A percentile compares a stretch with the other conserved stretches of the same genome.
These are phyloP conservation scores for Hypoxylon lenormandii DNA, from an alignment of 495 filamentous ascomycete genomes.

Conservation along the genomic window DNA sequence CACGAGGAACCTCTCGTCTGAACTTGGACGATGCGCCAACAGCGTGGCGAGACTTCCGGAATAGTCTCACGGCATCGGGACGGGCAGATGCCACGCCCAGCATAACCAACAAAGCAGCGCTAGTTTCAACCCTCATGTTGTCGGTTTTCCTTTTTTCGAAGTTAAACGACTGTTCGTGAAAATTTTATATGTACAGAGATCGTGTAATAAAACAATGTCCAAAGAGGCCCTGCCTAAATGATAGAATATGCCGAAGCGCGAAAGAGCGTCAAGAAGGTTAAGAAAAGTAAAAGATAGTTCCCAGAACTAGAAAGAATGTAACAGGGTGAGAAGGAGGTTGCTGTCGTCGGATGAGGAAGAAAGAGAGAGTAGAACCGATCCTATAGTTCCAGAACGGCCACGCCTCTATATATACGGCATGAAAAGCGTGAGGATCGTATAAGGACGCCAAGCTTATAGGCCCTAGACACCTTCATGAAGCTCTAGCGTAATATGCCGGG, in stretches of 20 bases:
- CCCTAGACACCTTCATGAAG: slow-evolving; percentile 28
- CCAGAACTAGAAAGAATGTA: slow-evolving; percentile 61
- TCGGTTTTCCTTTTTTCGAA: slow-evolving; percentile 45
- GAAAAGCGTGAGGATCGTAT: slow-evolving; percentile 25
- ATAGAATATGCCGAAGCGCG: slow-evolving; percentile 45
- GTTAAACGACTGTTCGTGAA: slow-evolving; percentile 47
- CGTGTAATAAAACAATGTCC: slow-evolving; percentile 21
- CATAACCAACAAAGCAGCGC: slow-evolving; percentile 55
- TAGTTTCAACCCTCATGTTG: slow-evolving; percentile 62
- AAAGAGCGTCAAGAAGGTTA: slow-evolving; percentile 40
- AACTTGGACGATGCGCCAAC: slow-evolving; percentile 38
- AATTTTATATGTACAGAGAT: slow-evolving; percentile 35
- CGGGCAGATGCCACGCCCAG: slow-evolving; percentile 54
- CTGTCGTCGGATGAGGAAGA: slow-evolving; percentile 47
- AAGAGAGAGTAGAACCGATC: slow-evolving; percentile 16
- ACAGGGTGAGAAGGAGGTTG: slow-evolving; percentile 49
- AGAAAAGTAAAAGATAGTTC: slow-evolving; percentile 63
- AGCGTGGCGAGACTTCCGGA: slow-evolving; percentile 42
- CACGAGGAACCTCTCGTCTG: slow-evolving; percentile 67
- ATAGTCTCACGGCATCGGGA: slow-evolving; percentile 53
- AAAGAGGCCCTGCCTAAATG: slow-evolving; percentile 56
- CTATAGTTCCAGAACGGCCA: slow-evolving; percentile 20
- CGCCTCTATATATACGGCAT: slow-evolving; percentile 42
- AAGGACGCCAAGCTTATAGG: slow-evolving; percentile 22
- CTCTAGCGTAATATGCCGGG: slow-evolving; percentile 35